phyloP scores from a whole-genome alignment of 495 filamentous ascomycete genomes.

The Emericellopsis terricola region DNA sequence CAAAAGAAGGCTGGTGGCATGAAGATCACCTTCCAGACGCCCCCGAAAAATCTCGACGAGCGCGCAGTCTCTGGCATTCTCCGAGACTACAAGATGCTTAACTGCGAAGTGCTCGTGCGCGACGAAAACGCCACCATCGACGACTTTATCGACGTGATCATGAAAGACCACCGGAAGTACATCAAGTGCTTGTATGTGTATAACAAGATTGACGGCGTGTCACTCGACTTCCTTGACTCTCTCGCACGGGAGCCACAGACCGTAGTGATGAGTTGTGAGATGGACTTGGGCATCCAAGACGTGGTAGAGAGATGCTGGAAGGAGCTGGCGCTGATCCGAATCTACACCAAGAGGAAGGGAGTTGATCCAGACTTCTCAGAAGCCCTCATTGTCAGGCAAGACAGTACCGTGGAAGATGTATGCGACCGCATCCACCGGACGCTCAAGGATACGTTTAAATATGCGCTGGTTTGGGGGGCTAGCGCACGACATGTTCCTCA shows the following conservation, averaged over 20 bases:
- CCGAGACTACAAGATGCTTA: slow-evolving; percentile 96
- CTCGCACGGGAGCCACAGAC: slow-evolving; percentile 87
- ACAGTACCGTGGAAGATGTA: slow-evolving; percentile 87
- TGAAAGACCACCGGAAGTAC: slow-evolving; percentile 97
- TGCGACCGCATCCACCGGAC: slow-evolving; percentile 91
- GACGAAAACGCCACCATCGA: slow-evolving; percentile 94
- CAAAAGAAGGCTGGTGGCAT: slow-evolving; percentile 91
- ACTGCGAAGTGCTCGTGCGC: slow-evolving; percentile 87
- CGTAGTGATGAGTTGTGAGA: slow-evolving; percentile 93
- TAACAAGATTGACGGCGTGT: slow-evolving; percentile 98
- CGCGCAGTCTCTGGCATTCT: slow-evolving; percentile 96
- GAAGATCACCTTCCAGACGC: slow-evolving; percentile 89
- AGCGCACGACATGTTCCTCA: slow-evolving; percentile 92
- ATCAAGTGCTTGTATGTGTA: slow-evolving; percentile 94
- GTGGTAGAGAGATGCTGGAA: slow-evolving; percentile 94
- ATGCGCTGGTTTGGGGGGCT: slow-evolving; percentile 93
- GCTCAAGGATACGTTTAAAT: slow-evolving; percentile 97
- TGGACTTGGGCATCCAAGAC: slow-evolving; percentile 91
- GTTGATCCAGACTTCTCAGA: slow-evolving; percentile 81
- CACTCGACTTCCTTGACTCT: slow-evolving; percentile 79
- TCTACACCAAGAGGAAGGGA: slow-evolving; percentile 96
- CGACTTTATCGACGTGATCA: slow-evolving; percentile 95
- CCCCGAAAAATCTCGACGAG: slow-evolving; percentile 83
- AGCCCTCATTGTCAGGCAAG: slow-evolving; percentile 78
- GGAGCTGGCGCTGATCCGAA: slow-evolving; percentile 73